Base-by-base conservation (phyloP, 129 eudicot species). In the Dittrichia graveolens region DNA sequence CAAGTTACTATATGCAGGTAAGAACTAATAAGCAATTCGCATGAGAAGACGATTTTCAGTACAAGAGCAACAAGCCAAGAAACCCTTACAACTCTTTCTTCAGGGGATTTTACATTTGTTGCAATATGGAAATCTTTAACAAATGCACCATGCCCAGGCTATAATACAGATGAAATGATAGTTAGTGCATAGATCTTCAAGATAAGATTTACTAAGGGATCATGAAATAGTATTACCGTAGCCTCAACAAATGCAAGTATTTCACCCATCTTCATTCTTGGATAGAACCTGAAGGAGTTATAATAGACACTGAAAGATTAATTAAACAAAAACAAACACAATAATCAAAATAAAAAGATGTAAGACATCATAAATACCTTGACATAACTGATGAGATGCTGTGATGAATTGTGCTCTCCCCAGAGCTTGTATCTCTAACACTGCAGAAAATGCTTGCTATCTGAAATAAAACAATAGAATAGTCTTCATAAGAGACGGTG, bases 71-170 rank as follows among this genome's bases (percentile, higher is more conserved):
- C 66, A 47, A 15, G n/a, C 15, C 18, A 45, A 65, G 50, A 59
- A 41, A 53, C 14, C 8, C 86, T 86, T 89, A 92, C 98, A n/a
- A 87, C 73, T 79, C 73, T 83, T 41, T 85, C 89, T 40, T 68
- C 78, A 44, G 92, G 67, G 75, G 65, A 50, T 52, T 42, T 79
- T 5, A 69, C 31, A 42, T 78, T 64, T 59, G 78, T 87, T 59
- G 86, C 44, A 61, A 92, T 85, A 50, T 79, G 85, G 75, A 92
- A 92, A 76, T 92, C 98, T 53, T 75, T 67, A 63, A 85, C 79
- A 85, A 79, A 80, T 53, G 95, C 84, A 35, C 85, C 88, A 69
- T 71, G 89, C 52, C 98, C 98, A 4, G 89, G 82, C 98, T 92
- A 82, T 79, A 85, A 59, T 46, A 63, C 8, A 58, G 11, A 78